Evolutionary conservation across 129 eudicot genomes (phyloP).

Genomic region (Saposhnikovia divaricata): DNA sequence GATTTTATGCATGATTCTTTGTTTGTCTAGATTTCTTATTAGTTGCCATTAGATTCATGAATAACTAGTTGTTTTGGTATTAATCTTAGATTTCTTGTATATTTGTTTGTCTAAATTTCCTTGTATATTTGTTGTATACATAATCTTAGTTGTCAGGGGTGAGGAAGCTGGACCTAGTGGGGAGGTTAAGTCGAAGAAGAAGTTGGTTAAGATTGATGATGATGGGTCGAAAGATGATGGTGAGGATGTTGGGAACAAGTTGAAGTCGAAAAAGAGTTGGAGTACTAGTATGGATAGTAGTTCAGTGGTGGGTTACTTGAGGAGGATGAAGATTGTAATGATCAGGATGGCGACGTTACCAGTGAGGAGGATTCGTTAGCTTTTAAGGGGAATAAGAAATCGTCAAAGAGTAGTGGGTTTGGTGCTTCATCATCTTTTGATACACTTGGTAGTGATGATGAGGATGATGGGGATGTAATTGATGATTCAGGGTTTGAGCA

Average conservation of each 20-base stretch:
- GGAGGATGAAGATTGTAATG: conserved; percentile 35
- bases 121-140: too few species aligned
- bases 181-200: conserved; percentile 67
- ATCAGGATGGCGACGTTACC: conserved; percentile 20
- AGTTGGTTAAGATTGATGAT: conserved; percentile 58
- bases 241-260: conserved; percentile 37
- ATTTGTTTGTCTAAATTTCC: too few species aligned
- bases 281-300: conserved; percentile 30
- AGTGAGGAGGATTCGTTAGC: conserved; percentile 37
- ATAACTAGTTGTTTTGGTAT: too few species aligned
- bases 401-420: conserved; percentile 38
- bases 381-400: conserved; percentile 45
- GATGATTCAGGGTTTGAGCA: conserved; percentile 19
- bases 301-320: conserved; percentile 63
- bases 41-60: too few species aligned
- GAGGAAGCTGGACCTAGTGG: conserved; percentile 53
- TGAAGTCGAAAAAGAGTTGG: conserved; percentile 46
- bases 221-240: conserved; percentile 45
- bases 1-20: too few species aligned
- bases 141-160: conserved; percentile 30
- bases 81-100: too few species aligned
- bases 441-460: conserved; percentile 47
- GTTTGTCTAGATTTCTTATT: too few species aligned
- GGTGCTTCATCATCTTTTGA: conserved; percentile 41
- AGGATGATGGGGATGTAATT: conserved; percentile 19